phyloP scores from a whole-genome alignment of 306 rosid species.

The Fragaria nilgerrensis region DNA sequence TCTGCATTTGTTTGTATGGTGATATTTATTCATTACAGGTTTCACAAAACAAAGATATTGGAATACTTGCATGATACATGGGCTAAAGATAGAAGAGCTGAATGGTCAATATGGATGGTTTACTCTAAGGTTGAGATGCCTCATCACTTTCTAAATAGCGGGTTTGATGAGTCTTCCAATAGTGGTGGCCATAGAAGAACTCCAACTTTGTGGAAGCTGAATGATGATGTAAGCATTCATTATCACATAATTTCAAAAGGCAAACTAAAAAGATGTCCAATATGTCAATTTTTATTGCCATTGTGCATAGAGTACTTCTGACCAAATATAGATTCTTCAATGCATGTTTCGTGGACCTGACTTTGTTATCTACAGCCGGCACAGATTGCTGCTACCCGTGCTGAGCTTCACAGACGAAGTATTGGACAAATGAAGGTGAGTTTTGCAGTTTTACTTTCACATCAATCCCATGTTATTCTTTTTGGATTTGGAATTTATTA shows the following conservation, averaged over 20 bases:
- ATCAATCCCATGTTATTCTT: conserved; percentile 13
- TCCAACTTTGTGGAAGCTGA: conserved; percentile 58
- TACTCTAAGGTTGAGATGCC: conserved; percentile 96
- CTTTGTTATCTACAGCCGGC: conserved; percentile 59
- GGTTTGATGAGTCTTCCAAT: conserved; percentile 49
- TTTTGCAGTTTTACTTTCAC: conserved; percentile 14
- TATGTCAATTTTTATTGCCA: not conserved
- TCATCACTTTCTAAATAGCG: conserved; percentile 64
- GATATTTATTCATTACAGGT: conserved; percentile 46
- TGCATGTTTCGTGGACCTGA: conserved; percentile 10
- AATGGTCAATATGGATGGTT: conserved; percentile 98
- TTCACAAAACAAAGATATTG: conserved; percentile 61
- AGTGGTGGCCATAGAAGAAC: conserved; percentile 57
- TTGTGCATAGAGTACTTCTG: not conserved
- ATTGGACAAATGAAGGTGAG: conserved; percentile 87
- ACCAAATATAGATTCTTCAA: not conserved
- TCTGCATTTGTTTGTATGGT: conserved; percentile 19
- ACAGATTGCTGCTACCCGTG: conserved; percentile 68
- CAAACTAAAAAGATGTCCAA: not conserved
- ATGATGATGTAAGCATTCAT: conserved; percentile 73
- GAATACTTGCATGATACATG: conserved; percentile 62
- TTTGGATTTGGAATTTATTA: not conserved
- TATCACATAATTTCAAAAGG: not conserved
- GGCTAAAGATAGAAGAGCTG: conserved; percentile 79
- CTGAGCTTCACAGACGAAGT: conserved; percentile 83